Conservation (phyloP, 495 filamentous ascomycete species). For the Neurospora intermedia region DNA sequence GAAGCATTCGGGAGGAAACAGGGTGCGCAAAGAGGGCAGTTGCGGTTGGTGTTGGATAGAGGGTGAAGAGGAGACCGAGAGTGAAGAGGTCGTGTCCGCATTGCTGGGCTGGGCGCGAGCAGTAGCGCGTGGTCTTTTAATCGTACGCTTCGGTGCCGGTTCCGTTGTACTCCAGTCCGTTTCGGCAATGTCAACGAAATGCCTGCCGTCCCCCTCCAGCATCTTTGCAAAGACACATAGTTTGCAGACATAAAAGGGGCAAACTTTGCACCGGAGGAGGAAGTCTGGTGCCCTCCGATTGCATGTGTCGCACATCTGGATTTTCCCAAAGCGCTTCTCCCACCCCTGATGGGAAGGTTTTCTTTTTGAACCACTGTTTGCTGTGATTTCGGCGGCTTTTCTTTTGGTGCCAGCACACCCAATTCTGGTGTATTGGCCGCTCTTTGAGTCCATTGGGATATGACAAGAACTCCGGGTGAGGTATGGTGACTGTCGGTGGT, state of each 20-base stretch:
- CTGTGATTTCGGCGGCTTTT: not conserved
- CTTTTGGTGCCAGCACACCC: not conserved
- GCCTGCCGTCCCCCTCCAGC: conserved; percentile 3
- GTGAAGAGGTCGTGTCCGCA: not conserved
- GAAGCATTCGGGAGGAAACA: not conserved
- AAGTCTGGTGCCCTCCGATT: conserved; percentile 8
- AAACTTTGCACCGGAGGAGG: conserved; percentile 4
- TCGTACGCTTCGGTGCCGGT: not conserved
- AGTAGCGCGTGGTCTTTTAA: not conserved
- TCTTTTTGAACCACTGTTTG: not conserved
- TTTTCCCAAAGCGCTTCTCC: conserved; percentile 4
- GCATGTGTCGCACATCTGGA: conserved; percentile 19
- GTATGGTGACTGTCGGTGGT: not conserved
- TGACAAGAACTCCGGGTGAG: not conserved
- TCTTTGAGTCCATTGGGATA: not conserved
- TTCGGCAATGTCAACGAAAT: conserved; percentile 9
- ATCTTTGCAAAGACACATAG: conserved; percentile 1
- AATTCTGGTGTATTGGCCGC: not conserved
- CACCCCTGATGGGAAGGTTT: not conserved
- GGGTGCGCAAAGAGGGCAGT: not conserved
- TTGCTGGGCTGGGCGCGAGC: not conserved
- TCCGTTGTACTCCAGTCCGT: conserved; percentile 2
- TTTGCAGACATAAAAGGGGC: conserved; percentile 12
- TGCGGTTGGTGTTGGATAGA: not conserved
- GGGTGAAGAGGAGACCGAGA: not conserved